Base-by-base conservation (phyloP, 352 stramenopile species). In the Globisporangium sylvaticum region DNA sequence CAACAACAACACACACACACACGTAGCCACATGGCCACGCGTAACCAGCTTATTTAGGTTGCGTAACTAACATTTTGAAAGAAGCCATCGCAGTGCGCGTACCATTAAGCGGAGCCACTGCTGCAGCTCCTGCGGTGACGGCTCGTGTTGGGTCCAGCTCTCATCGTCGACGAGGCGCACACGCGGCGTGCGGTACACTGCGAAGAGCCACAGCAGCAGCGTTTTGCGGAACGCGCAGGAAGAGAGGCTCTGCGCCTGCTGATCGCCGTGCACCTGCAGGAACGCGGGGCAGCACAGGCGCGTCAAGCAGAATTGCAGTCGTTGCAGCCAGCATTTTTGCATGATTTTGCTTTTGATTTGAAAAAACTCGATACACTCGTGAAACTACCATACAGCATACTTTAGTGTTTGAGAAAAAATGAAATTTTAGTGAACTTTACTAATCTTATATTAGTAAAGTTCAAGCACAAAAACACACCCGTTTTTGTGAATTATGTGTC, bases 181-280 rank as follows among this genome's bases (percentile, higher is more conserved):
- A 37, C 64, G 64, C 14, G 79, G 74, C 22, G 66, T 57, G 52
- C 55, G 64, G 54, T 78, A 84, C 7, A 83, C 56, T 9, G 77
- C 79, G 34, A 79, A 73, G 2, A 85, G 62, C 79, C 79, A 88
- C 27, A 80, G 62, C 48, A 81, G 32, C 31, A 87, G 67, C 60
- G 79, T 78, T 7, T 64, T 68, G 1, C 76, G 69, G 25, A 75
- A 74, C 14, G 62, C 44, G 2, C 68, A 55, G 18, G 74, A 72
- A 2, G 59, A 9, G 14, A 65, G 14, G 3, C 58, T 20, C 22
- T 69, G 67, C 7, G 39, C n/a, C n/a, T 71, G 31, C 58, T 70
- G 58, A 42, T 72, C 63, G 3, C 31, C 27, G 0, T 55, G 58
- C 12, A 69, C 29, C 1, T 44, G 46, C 27, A 88, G 65, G 58